Percentiles rank a stretch among this genome's conserved stretches.
These are phyloP conservation scores for Coemansia erecta DNA, from an alignment of 192 early-diverging fungal species.

Conservation along the genomic window DNA sequence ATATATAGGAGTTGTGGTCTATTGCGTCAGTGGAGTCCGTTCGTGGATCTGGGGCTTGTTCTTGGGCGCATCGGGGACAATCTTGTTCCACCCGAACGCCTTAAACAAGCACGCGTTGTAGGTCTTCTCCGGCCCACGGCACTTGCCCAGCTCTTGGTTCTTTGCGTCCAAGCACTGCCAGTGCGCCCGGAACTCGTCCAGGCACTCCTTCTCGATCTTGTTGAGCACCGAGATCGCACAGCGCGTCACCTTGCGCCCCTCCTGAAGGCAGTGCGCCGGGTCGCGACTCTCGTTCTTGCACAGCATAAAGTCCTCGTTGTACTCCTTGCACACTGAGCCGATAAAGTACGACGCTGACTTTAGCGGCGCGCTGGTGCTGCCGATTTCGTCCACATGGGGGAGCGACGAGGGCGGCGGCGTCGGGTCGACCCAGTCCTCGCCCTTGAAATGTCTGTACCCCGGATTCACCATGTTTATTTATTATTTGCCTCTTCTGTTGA, in stretches of 20 bases:
- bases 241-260: slow-evolving; percentile 93
- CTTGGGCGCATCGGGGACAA: slow-evolving; percentile 61
- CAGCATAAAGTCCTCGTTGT: slow-evolving; percentile 94
- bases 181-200: slow-evolving; percentile 79
- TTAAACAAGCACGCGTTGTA: slow-evolving; percentile 90
- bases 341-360: slow-evolving; percentile 93
- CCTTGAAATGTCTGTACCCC: slow-evolving; percentile 45
- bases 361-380: slow-evolving; percentile 87
- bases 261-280: slow-evolving; percentile 87
- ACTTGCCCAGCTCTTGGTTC: slow-evolving; percentile 83
- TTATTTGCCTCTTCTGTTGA: no score
- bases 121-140: slow-evolving; percentile 71
- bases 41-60: slow-evolving; percentile 47
- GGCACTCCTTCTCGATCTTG: slow-evolving; percentile 89
- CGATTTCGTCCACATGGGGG: slow-evolving; percentile 80
- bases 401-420: slow-evolving; percentile 71
- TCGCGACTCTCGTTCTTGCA: slow-evolving; percentile 92
- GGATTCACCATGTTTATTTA: slow-evolving; percentile 38
- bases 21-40: slow-evolving; percentile 22
- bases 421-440: slow-evolving; percentile 76
- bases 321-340: slow-evolving; percentile 84
- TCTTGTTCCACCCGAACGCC: slow-evolving; percentile 74
- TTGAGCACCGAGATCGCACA: slow-evolving; percentile 85
- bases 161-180: slow-evolving; percentile 90
- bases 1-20: no score